Evolutionary conservation across 2,329 filamentous ascomycete species (phyloP).

Genomic region (Tolypocladium sp.): DNA sequence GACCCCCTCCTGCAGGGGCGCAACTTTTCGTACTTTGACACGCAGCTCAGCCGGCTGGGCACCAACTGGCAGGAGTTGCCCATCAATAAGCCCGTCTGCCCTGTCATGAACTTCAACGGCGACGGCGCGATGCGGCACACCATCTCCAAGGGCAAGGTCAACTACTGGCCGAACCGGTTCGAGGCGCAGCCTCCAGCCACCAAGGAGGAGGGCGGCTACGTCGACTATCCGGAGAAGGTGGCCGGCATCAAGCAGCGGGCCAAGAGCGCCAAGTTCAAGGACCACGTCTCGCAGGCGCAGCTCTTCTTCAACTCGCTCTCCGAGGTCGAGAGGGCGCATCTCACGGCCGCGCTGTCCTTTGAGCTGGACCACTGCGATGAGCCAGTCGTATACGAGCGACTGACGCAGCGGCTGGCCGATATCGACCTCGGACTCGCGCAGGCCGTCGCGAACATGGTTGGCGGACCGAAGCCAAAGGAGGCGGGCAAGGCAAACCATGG

Average conservation of each 20-base stretch:
- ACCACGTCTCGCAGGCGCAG: slow-evolving; percentile 71
- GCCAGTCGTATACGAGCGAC: slow-evolving; percentile 61
- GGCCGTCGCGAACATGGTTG: slow-evolving; percentile 60
- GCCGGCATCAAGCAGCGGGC: slow-evolving; percentile 62
- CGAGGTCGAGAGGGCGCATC: slow-evolving; percentile 57
- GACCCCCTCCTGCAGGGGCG: slow-evolving; percentile 67
- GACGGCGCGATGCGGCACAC: slow-evolving; percentile 29
- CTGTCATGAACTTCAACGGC: slow-evolving; percentile 67
- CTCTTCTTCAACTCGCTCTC: slow-evolving; percentile 75
- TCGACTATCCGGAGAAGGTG: slow-evolving; percentile 54
- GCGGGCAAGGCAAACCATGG: slow-evolving; percentile 51
- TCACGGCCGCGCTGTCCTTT: slow-evolving; percentile 64
- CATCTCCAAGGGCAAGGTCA: not conserved
- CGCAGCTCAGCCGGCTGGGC: slow-evolving; percentile 45
- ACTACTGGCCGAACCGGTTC: slow-evolving; percentile 15
- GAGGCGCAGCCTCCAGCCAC: slow-evolving; percentile 58
- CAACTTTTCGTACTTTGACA: slow-evolving; percentile 60
- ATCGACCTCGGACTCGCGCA: slow-evolving; percentile 65
- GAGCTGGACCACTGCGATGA: slow-evolving; percentile 80
- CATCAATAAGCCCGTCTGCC: slow-evolving; percentile 67
- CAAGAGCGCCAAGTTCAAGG: slow-evolving; percentile 64
- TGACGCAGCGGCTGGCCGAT: slow-evolving; percentile 59
- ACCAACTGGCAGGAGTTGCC: slow-evolving; percentile 70
- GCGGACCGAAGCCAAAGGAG: slow-evolving; percentile 48
- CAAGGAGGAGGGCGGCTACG: slow-evolving; percentile 54